Conservation (phyloP, 148 eudicot genomes). For the Rhododendron ferrugineum region DNA sequence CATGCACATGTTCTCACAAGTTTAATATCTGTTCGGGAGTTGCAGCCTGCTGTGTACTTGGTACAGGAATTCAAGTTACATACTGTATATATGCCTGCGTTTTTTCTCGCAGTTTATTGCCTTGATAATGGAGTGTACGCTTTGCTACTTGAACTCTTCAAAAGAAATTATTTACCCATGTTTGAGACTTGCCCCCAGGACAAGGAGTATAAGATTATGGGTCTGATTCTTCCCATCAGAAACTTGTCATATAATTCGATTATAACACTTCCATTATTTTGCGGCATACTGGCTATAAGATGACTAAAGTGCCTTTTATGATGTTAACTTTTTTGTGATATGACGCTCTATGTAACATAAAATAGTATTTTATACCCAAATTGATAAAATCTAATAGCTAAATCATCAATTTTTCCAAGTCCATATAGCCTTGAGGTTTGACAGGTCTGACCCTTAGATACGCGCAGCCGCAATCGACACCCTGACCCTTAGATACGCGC, state of each 20-base stretch:
- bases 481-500: background rate
- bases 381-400: background rate
- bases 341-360: background rate
- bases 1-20: background rate
- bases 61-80: background rate
- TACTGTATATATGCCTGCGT: background rate
- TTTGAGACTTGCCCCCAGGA: background rate
- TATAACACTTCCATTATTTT: background rate
- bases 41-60: background rate
- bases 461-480: background rate
- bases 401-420: background rate
- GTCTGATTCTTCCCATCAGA: background rate
- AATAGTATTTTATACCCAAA: background rate
- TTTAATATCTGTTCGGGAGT: background rate
- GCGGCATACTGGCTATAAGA: background rate
- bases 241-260: background rate
- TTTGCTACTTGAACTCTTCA: background rate
- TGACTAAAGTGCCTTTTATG: background rate
- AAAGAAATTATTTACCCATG: background rate
- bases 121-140: background rate
- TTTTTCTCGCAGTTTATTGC: background rate
- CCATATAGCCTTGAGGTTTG: background rate
- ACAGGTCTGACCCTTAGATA: background rate
- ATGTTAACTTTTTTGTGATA: background rate
- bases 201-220: background rate